These are phyloP conservation scores for Monosporozyma yasuniensis DNA, from an alignment of 805 yeast genomes.

Conservation along the genomic window DNA sequence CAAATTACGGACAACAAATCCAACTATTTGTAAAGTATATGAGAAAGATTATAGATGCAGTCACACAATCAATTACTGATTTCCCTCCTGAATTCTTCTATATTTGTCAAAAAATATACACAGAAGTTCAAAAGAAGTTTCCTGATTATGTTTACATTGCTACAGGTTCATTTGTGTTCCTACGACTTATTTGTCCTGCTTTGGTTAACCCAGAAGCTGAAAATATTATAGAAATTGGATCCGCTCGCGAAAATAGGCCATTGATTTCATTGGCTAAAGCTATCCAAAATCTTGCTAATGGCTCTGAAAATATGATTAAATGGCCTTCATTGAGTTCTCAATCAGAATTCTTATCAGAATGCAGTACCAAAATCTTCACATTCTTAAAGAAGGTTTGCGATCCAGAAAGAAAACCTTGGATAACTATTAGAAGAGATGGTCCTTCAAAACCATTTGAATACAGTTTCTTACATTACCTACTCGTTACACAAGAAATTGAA, in stretches of 20 bases:
- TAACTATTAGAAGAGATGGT: conserved; percentile 14
- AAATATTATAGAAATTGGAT: conserved; percentile 33
- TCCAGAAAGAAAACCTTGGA: conserved; percentile 14
- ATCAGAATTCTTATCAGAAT: conserved; percentile 33
- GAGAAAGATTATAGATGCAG: conserved; percentile 46
- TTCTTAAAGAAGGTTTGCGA: conserved; percentile 35
- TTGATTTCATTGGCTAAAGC: conserved; percentile 74
- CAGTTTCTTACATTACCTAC: conserved; percentile 38
- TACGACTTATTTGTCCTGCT: conserved; percentile 80
- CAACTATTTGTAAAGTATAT: conserved; percentile 48
- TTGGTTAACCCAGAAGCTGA: conserved; percentile 73
- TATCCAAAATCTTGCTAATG: conserved; percentile 81
- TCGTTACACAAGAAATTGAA: conserved; percentile 42
- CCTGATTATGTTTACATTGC: conserved; percentile 61
- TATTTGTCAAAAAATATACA: conserved; percentile 58
- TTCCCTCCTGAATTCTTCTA: conserved; percentile 68
- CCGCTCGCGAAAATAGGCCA: conserved; percentile 45
- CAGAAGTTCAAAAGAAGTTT: conserved; percentile 49
- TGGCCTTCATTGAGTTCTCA: conserved; percentile 46
- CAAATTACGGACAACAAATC: conserved; percentile 34
- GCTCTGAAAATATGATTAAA: conserved; percentile 54
- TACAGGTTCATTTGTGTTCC: conserved; percentile 78
- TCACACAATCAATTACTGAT: conserved; percentile 42
- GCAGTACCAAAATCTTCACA: conserved; percentile 33
- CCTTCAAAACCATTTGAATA: conserved; percentile 22